Conservation (phyloP, 176 grass and related monocot species). For the Juncus inflexus region DNA sequence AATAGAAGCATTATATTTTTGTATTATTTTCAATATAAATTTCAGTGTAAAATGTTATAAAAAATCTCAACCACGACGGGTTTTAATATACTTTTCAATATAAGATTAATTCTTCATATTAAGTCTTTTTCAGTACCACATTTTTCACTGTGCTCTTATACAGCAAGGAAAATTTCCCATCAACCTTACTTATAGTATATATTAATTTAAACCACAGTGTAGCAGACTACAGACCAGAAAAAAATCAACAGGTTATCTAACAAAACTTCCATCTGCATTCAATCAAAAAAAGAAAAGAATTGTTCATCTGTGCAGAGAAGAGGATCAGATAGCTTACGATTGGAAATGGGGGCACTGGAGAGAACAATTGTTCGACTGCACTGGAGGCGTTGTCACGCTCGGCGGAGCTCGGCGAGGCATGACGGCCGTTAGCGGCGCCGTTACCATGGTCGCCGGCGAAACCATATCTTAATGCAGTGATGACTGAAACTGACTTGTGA, state of each 20-base stretch:
- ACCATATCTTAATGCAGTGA: slow-evolving; percentile 9
- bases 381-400: slow-evolving; percentile 16
- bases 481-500: too few species aligned
- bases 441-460: slow-evolving; percentile 12
- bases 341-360: slow-evolving; percentile 75
- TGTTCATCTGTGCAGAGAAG: background rate
- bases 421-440: slow-evolving; percentile 29
- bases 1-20: too few species aligned
- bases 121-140: background rate
- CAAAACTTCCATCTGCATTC: too few species aligned
- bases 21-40: too few species aligned
- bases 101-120: too few species aligned
- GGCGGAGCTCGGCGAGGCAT: slow-evolving; percentile 27
- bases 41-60: too few species aligned
- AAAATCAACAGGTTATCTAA: background rate
- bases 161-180: background rate
- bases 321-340: slow-evolving; percentile 36
- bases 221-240: too few species aligned
- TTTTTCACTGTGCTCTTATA: background rate
- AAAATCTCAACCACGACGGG: too few species aligned
- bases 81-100: too few species aligned
- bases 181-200: background rate
- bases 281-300: background rate
- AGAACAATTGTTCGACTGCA: slow-evolving; percentile 25
- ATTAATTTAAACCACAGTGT: slow-evolving; percentile 4